Evolutionary conservation across 2,329 filamentous ascomycete genomes (phyloP), one percentile per base, ranked within the genome.

Genomic region (Diaporthe nobilis): DNA sequence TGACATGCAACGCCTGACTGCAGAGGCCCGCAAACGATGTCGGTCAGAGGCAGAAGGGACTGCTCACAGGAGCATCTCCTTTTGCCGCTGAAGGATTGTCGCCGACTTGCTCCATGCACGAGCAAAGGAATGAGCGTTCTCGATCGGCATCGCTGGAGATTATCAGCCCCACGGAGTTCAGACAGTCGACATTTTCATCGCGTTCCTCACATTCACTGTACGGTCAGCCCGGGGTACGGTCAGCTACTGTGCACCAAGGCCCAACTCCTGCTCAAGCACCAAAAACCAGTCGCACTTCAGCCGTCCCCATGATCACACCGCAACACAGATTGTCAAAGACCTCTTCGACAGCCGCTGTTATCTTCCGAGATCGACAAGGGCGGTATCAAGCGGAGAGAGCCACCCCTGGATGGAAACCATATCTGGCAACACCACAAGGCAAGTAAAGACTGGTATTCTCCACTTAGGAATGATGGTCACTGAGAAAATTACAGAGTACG

Each of bases 381-480:
- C 51, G 67, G 28, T 58, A 57, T 13, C 51, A 71, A 42, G n/a
- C n/a, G 25, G 37, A 42, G n/a, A 61, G 37, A 42, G 22, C 58
- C 22, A 61, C 22, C 7, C 34, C 34, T 42, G 57, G 37, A 42
- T 3, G 37, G 34, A 42, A 3, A 37, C 10, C 10, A 25, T 34
- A 37, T 57, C n/a, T 10, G 9, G 9, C 20, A n/a, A 34, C 4
- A 13, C 31, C 31, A 9, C 9, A 22, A 60, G 31, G 57, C 37
- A 20, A 57, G 67, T 58, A 13, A 34, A 5, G 7, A 31, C 47
- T 25, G 42, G 37, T 6, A 44, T 31, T 25, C 8, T 20, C 37
- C n/a, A 42, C 22, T n/a, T n/a, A 15, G 7, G 7, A n/a, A 22
- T 42, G 15, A 34, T 10, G 28, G 1, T 31, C 28, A 39, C 67